These are phyloP conservation scores for Stentor coeruleus DNA, from an alignment of 73 alveolate species.

Conservation along the genomic window DNA sequence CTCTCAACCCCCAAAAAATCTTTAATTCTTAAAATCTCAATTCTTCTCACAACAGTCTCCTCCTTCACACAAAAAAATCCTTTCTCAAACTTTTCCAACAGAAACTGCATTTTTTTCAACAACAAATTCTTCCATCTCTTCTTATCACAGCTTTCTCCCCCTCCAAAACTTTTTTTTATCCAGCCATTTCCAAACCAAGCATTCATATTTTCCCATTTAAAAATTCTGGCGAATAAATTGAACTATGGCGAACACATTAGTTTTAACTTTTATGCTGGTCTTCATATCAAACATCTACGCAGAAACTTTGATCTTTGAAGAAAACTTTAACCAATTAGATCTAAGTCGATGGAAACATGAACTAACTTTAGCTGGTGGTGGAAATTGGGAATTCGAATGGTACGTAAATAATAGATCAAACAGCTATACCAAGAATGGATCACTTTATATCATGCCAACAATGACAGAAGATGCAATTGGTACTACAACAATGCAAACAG, in stretches of 20 bases:
- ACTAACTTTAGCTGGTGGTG: conserved; percentile 58
- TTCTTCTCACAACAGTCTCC: too few relatives aligned
- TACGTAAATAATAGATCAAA: conserved; percentile 54
- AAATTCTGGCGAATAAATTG: neutral
- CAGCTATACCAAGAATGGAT: conserved; percentile 46
- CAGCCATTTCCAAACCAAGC: too few relatives aligned
- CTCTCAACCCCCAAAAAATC: neutral
- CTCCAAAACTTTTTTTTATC: too few relatives aligned
- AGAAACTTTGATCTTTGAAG: conserved; percentile 54
- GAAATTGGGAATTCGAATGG: conserved; percentile 65
- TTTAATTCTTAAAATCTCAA: neutral
- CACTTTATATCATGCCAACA: conserved; percentile 48
- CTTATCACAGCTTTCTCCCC: too few relatives aligned
- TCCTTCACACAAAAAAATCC: too few relatives aligned
- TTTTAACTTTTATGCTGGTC: neutral
- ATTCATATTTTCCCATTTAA: too few relatives aligned
- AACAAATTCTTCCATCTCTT: too few relatives aligned
- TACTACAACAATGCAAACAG: conserved; percentile 23
- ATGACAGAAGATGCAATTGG: conserved; percentile 50
- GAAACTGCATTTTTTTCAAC: too few relatives aligned
- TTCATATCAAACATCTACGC: conserved; percentile 24
- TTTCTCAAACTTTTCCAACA: too few relatives aligned
- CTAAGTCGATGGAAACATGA: conserved; percentile 50
- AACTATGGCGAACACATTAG: neutral
- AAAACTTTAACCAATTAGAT: conserved; percentile 45